phyloP scores from a whole-genome alignment of 192 early-diverging fungal species.

The Backusella westeae region DNA sequence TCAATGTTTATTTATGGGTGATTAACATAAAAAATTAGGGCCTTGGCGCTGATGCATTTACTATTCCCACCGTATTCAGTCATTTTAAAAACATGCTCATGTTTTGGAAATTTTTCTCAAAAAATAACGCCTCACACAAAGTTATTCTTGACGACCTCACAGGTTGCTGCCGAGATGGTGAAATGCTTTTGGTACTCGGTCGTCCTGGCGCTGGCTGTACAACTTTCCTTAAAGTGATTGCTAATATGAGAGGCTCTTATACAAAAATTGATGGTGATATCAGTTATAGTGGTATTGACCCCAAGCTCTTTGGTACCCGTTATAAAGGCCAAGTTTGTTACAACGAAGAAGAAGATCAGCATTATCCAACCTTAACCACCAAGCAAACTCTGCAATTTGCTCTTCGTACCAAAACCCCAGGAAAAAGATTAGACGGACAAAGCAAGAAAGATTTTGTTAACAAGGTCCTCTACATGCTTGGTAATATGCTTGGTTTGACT shows the following conservation, averaged over 20 bases:
- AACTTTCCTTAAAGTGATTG: conserved; percentile 58
- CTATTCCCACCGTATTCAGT: conserved; percentile 19
- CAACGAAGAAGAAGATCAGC: conserved; percentile 77
- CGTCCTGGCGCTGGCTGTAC: conserved; percentile 71
- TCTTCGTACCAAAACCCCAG: conserved; percentile 67
- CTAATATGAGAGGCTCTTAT: conserved; percentile 54
- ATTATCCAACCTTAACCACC: conserved; percentile 75
- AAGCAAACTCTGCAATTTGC: conserved; percentile 77
- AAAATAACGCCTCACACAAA: conserved; percentile 13
- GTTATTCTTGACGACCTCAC: conserved; percentile 57
- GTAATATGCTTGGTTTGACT: conserved; percentile 48
- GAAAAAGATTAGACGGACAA: conserved; percentile 45
- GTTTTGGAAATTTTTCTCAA: neutral
- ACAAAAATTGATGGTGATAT: conserved; percentile 53
- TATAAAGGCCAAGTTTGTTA: conserved; percentile 77
- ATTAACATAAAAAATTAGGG: conserved; percentile 11
- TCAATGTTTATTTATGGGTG: neutral
- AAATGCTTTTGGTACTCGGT: conserved; percentile 69
- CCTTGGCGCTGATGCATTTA: conserved; percentile 27
- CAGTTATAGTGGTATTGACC: conserved; percentile 64
- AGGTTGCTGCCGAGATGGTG: conserved; percentile 71
- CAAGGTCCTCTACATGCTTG: conserved; percentile 43
- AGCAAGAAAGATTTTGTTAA: conserved; percentile 45
- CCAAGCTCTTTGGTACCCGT: conserved; percentile 51
- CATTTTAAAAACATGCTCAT: neutral